These are phyloP conservation scores for Fragaria vesca DNA, from an alignment of 306 rosid species.

Conservation along the genomic window DNA sequence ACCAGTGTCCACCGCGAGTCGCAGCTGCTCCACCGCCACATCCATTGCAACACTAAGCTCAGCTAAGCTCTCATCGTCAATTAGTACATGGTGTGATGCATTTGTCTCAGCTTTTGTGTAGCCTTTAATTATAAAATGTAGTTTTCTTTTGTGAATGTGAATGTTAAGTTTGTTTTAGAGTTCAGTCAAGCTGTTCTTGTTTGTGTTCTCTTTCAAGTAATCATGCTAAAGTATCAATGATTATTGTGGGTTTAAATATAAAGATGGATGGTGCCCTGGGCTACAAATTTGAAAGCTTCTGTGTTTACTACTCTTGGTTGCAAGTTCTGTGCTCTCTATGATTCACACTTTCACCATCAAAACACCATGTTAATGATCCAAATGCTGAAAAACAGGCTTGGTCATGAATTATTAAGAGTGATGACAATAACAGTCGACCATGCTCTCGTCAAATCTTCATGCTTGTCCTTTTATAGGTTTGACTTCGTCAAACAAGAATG, in stretches of 20 bases:
- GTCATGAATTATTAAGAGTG: too few relatives aligned
- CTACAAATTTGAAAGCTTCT: neutral
- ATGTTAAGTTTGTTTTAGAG: neutral
- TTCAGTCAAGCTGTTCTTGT: constrained; percentile 10
- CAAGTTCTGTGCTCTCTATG: neutral
- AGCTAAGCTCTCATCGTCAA: neutral
- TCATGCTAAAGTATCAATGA: neutral
- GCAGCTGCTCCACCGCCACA: constrained; percentile 19
- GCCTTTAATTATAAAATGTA: constrained; percentile 27
- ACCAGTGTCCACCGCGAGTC: constrained; percentile 57
- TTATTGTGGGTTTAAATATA: neutral
- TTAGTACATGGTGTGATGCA: constrained; percentile 32
- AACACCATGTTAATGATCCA: neutral
- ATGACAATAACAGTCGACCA: too few relatives aligned
- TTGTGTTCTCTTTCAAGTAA: neutral
- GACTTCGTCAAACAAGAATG: neutral
- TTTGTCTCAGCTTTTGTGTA: constrained; percentile 32
- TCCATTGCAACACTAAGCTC: constrained; percentile 45
- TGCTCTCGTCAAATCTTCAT: neutral
- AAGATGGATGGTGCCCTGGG: neutral
- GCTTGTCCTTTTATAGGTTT: neutral
- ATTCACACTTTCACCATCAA: neutral
- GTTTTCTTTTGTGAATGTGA: constrained; percentile 2
- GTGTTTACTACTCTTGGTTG: neutral
- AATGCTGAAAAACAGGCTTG: neutral